Evolutionary conservation across 2,329 filamentous ascomycete species (phyloP).

Genomic region (Clonostachys chloroleuca): DNA sequence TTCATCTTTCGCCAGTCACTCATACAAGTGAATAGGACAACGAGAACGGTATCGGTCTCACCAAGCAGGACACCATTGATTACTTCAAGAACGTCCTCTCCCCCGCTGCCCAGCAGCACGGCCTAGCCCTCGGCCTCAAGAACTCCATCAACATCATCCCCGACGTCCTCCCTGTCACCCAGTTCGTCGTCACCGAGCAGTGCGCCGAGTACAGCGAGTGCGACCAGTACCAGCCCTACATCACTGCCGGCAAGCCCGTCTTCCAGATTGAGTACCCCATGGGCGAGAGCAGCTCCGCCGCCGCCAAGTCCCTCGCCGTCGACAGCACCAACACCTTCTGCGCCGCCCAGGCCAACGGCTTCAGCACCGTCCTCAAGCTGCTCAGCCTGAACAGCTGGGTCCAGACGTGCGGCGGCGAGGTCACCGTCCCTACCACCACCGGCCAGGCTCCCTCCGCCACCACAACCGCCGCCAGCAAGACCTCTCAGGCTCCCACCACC

Average conservation of each 20-base stretch:
- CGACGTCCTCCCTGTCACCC: conserved; percentile 14
- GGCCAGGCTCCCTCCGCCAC: too few species aligned
- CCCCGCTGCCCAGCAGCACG: conserved; percentile 12
- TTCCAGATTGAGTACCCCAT: conserved; percentile 26
- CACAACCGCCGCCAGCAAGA: too few species aligned
- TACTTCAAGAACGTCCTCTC: conserved; percentile 22
- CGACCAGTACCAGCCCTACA: conserved; percentile 18
- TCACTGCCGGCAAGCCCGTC: conserved; percentile 20
- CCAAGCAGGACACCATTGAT: conserved; percentile 15
- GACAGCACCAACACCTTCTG: too few species aligned
- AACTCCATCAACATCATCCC: conserved; percentile 19
- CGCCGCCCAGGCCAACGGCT: conserved; percentile 11
- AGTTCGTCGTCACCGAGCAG: conserved; percentile 28
- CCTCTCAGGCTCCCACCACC: too few species aligned
- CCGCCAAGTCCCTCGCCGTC: too few species aligned
- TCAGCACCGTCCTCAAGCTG: too few species aligned
- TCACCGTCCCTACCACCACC: too few species aligned
- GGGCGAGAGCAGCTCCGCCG: conserved; percentile 21
- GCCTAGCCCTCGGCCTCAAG: conserved; percentile 24
- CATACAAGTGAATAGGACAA: conserved; percentile 12
- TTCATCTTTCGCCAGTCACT: background rate
- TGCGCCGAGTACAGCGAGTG: conserved; percentile 22
- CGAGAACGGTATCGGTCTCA: conserved; percentile 19
- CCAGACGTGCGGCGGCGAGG: too few species aligned
- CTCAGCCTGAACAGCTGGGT: too few species aligned